Percentiles rank a stretch among this genome's conserved stretches.
These are phyloP conservation scores for Pterulicium gracile DNA, from an alignment of 1,284 basidiomycete genomes.

Conservation along the genomic window DNA sequence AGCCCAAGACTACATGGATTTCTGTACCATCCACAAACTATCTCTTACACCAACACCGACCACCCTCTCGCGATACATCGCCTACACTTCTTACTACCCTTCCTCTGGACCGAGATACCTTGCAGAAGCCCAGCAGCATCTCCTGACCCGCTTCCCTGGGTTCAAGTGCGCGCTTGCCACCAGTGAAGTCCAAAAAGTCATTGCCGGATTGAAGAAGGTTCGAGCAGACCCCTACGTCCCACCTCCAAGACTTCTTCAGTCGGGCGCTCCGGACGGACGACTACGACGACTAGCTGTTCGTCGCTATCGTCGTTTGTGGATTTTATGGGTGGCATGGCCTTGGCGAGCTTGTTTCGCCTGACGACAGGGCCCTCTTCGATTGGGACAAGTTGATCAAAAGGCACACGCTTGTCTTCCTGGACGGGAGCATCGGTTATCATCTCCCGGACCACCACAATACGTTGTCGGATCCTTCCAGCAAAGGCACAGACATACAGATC, in stretches of 20 bases:
- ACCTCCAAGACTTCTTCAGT: background rate
- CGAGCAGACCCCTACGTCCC: no score
- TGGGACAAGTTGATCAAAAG: constrained; percentile 3
- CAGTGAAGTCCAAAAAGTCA: background rate
- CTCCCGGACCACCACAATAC: background rate
- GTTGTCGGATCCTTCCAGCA: background rate
- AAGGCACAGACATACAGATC: constrained; percentile 1
- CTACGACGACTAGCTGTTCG: background rate
- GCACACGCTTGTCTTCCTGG: background rate
- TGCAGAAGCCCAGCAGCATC: constrained; percentile 11
- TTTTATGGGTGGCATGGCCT: constrained; percentile 1
- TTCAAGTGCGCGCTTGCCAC: constrained; percentile 8
- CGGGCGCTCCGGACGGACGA: background rate
- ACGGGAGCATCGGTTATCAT: background rate
- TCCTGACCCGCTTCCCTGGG: constrained; percentile 10
- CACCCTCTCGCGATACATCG: constrained; percentile 13
- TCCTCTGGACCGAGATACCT: constrained; percentile 14
- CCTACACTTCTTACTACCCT: constrained; percentile 13
- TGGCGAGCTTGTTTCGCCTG: background rate
- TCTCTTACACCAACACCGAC: constrained; percentile 14
- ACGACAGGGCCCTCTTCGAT: constrained; percentile 1
- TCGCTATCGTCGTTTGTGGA: background rate
- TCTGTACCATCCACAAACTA: constrained; percentile 11
- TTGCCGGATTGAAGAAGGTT: no score
- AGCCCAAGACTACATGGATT: constrained; percentile 15